Conservation (phyloP, 768 basidiomycete genomes). For the Pleurotus platypus region DNA sequence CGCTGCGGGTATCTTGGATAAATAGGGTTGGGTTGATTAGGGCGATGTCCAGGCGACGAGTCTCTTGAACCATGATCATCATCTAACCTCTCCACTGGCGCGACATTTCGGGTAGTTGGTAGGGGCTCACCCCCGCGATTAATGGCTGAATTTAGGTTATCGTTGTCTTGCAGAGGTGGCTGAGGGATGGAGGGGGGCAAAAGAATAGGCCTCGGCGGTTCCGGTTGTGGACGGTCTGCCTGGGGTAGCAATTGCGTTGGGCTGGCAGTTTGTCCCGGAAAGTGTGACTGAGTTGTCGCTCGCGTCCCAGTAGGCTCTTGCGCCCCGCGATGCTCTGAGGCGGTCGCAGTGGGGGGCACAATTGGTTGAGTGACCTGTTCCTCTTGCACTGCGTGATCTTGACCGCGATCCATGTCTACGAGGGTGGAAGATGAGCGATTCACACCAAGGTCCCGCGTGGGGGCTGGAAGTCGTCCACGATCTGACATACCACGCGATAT, state of each 20-base stretch:
- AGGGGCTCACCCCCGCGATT: not conserved
- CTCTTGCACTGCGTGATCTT: not conserved
- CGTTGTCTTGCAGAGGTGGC: not conserved
- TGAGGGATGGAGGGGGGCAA: not conserved
- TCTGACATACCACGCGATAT: conserved; percentile 4
- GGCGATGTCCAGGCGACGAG: not conserved
- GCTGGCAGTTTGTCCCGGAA: no score
- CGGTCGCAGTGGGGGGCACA: not conserved
- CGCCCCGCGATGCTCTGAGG: no score
- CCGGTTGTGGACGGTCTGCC: not conserved
- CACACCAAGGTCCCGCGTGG: not conserved
- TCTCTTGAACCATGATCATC: not conserved
- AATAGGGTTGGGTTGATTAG: not conserved
- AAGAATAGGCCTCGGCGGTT: not conserved
- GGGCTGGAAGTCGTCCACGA: not conserved
- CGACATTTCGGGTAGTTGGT: not conserved
- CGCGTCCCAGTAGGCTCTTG: no score
- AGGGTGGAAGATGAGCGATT: not conserved
- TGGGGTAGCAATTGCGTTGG: not conserved
- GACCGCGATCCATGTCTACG: conserved; percentile 5
- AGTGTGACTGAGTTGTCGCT: no score
- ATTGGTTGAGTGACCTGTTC: not conserved
- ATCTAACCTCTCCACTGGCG: not conserved
- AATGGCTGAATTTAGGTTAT: not conserved
- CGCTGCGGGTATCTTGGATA: not conserved